A percentile compares a stretch with the other conserved stretches of the same genome.
Evolutionary conservation across 768 basidiomycete genomes (phyloP).

Genomic region (Tricholoma terreum): DNA sequence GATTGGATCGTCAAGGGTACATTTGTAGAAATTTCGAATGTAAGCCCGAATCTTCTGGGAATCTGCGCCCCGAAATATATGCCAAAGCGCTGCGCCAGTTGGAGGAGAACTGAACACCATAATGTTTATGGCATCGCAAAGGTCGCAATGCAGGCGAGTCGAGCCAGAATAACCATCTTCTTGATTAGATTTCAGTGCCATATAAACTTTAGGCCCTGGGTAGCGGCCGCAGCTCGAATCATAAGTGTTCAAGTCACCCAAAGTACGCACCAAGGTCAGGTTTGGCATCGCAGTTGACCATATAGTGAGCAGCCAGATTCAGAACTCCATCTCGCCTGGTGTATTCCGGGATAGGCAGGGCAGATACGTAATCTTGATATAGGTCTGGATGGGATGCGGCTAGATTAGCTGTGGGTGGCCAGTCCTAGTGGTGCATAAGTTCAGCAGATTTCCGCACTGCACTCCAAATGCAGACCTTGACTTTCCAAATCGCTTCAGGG

Average conservation of each 20-base stretch:
- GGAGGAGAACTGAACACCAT: constrained; percentile 67
- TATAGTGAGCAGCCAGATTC: constrained; percentile 88
- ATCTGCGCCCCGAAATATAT: constrained; percentile 79
- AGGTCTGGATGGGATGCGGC: constrained; percentile 75
- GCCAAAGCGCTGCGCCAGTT: constrained; percentile 81
- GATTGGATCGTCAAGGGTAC: constrained; percentile 68
- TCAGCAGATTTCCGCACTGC: background rate
- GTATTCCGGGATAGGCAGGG: constrained; percentile 84
- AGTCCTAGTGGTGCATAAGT: constrained; percentile 54
- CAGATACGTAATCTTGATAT: constrained; percentile 76
- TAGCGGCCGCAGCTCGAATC: constrained; percentile 7
- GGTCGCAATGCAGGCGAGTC: constrained; percentile 89
- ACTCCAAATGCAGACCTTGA: background rate
- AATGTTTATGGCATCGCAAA: constrained; percentile 89
- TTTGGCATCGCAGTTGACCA: constrained; percentile 58
- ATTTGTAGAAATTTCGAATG: constrained; percentile 57
- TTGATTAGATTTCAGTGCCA: constrained; percentile 73
- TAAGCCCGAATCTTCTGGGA: constrained; percentile 72
- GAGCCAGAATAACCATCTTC: constrained; percentile 69
- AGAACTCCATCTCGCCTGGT: constrained; percentile 83
- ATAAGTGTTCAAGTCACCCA: constrained; percentile 15
- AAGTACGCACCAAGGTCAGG: constrained; percentile 66
- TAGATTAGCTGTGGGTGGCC: constrained; percentile 87
- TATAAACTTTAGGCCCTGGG: constrained; percentile 90
- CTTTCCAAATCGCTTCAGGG: background rate